Evolutionary conservation across 306 rosid genomes (phyloP).

Genomic region (Vigna trinervia): DNA sequence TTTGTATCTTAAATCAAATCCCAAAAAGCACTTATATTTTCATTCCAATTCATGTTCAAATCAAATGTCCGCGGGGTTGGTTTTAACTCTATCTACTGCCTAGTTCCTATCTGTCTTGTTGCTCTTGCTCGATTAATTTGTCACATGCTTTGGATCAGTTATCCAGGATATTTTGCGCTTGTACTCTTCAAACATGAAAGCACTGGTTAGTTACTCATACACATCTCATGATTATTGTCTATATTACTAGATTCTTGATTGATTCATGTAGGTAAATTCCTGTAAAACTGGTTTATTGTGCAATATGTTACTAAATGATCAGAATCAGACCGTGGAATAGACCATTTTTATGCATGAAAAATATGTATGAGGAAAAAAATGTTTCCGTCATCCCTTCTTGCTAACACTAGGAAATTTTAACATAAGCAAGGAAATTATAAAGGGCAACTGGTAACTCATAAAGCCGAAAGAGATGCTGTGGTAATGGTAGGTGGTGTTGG

Average conservation of each 20-base stretch:
- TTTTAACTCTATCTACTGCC: too few species aligned
- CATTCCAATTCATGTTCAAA: too few species aligned
- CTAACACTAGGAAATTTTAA: constrained; percentile 29
- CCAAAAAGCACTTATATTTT: too few species aligned
- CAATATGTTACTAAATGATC: constrained; percentile 30
- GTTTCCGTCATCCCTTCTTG: constrained; percentile 1
- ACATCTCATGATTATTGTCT: not conserved
- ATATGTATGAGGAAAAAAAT: not conserved
- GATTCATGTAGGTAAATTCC: constrained; percentile 16
- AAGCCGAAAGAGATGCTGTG: constrained; percentile 45
- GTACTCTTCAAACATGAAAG: constrained; percentile 9
- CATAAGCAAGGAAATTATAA: constrained; percentile 6
- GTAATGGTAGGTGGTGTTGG: constrained; percentile 67
- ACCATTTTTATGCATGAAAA: constrained; percentile 44
- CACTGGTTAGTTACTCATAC: not conserved
- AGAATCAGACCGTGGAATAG: constrained; percentile 8
- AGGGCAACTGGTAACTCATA: constrained; percentile 35
- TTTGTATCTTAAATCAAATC: too few species aligned
- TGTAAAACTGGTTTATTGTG: constrained; percentile 36
- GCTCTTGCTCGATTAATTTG: not conserved
- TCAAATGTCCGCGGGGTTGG: too few species aligned
- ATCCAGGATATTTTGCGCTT: not conserved
- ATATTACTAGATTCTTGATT: not conserved
- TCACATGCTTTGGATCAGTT: not conserved
- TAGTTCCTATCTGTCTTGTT: too few species aligned